phyloP scores from a whole-genome alignment of 2,329 filamentous ascomycete species.

The Aspergillus felis region DNA sequence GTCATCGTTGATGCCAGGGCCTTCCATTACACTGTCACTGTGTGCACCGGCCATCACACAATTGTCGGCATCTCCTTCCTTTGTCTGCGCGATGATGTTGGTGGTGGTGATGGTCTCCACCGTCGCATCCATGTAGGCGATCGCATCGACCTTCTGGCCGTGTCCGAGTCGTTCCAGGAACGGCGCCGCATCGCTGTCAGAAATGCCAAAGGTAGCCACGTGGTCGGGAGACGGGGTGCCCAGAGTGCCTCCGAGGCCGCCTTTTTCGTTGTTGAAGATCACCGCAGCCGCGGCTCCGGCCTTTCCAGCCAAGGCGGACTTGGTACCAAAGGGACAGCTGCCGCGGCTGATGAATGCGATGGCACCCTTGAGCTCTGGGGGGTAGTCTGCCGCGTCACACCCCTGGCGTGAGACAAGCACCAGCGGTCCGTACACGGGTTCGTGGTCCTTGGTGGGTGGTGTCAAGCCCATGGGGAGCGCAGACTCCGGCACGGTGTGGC shows the following conservation, averaged over 20 bases:
- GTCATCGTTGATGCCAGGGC: slow-evolving; percentile 73
- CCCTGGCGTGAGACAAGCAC: slow-evolving; percentile 54
- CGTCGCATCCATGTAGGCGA: slow-evolving; percentile 42
- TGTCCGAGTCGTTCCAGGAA: slow-evolving; percentile 53
- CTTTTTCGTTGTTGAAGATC: slow-evolving; percentile 68
- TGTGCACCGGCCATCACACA: slow-evolving; percentile 58
- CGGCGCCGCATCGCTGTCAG: slow-evolving; percentile 56
- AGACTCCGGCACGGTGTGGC: slow-evolving; percentile 49
- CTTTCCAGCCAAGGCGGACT: slow-evolving; percentile 63
- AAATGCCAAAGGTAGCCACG: slow-evolving; percentile 62
- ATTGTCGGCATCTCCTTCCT: slow-evolving; percentile 54
- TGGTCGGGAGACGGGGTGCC: slow-evolving; percentile 54
- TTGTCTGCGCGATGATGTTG: slow-evolving; percentile 59
- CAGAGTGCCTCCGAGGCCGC: slow-evolving; percentile 63
- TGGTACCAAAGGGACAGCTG: slow-evolving; percentile 65
- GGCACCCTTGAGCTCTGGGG: slow-evolving; percentile 52
- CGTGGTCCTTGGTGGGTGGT: slow-evolving; percentile 39
- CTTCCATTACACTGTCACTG: slow-evolving; percentile 56
- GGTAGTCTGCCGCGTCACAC: slow-evolving; percentile 62
- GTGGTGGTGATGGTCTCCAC: slow-evolving; percentile 47
- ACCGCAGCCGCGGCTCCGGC: slow-evolving; percentile 70
- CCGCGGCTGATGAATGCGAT: slow-evolving; percentile 70
- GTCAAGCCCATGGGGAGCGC: slow-evolving; percentile 62
- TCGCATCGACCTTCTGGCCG: slow-evolving; percentile 36
- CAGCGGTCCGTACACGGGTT: slow-evolving; percentile 49